These are phyloP conservation scores for Fraxinus excelsior DNA, from an alignment of 257 asterid genomes.

Conservation along the genomic window DNA sequence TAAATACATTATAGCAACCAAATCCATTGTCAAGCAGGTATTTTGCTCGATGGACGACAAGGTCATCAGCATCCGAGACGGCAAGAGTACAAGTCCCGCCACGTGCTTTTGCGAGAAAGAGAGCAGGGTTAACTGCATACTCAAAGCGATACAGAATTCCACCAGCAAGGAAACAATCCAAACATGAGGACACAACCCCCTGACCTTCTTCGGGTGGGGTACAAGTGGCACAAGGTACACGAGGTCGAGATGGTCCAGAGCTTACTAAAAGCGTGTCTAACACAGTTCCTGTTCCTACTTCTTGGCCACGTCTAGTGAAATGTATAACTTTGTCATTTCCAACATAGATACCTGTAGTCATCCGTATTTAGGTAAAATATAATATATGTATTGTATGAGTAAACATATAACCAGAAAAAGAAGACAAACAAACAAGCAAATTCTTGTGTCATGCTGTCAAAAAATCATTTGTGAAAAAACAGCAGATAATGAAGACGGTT, in stretches of 20 bases:
- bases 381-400: neutral
- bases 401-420: neutral
- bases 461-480: neutral
- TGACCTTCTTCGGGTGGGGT: slow-evolving; percentile 54
- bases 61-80: slow-evolving; percentile 54
- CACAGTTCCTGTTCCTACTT: slow-evolving; percentile 84
- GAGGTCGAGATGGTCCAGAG: slow-evolving; percentile 61
- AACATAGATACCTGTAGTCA: slow-evolving; percentile 62
- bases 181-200: slow-evolving; percentile 80
- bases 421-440: neutral
- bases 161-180: slow-evolving; percentile 92
- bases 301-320: slow-evolving; percentile 95
- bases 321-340: slow-evolving; percentile 58
- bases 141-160: slow-evolving; percentile 84
- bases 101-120: slow-evolving; percentile 84
- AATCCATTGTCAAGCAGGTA: slow-evolving; percentile 81
- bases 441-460: neutral
- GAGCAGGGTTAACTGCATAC: slow-evolving; percentile 72
- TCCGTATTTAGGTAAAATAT: neutral
- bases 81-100: slow-evolving; percentile 97
- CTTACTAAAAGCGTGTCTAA: slow-evolving; percentile 71
- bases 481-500: neutral
- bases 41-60: slow-evolving; percentile 74
- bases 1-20: slow-evolving; percentile 79
- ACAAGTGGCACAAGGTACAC: slow-evolving; percentile 68